phyloP scores from a whole-genome alignment of 179 eudicot genomes.

The Spergularia azorica region DNA sequence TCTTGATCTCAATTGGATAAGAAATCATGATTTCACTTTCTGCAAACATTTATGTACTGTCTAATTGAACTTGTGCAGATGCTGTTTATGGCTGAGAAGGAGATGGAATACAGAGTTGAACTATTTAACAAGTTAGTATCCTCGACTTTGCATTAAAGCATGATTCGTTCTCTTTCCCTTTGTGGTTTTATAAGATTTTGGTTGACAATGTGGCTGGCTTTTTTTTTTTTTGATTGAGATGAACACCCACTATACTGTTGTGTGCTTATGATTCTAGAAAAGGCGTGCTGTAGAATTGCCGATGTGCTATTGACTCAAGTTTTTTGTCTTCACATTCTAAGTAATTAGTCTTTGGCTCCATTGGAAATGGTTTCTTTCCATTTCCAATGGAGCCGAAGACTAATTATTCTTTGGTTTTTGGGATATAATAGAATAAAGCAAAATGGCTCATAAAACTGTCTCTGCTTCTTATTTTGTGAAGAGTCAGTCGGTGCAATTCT shows the following conservation, averaged over 20 bases:
- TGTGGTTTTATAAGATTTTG: not conserved
- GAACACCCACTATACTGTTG: not conserved
- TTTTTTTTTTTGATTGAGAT: too few relatives aligned
- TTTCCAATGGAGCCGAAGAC: too few relatives aligned
- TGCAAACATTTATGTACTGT: not conserved
- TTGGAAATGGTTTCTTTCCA: too few relatives aligned
- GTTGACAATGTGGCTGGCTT: not conserved
- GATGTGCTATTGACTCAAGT: not conserved
- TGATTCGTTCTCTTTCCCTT: not conserved
- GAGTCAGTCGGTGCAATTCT: too few relatives aligned
- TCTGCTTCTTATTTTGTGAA: too few relatives aligned
- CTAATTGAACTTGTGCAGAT: constrained; percentile 43
- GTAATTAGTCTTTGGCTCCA: too few relatives aligned
- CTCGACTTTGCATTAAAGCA: not conserved
- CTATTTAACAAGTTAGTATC: constrained; percentile 75
- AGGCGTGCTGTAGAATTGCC: too few relatives aligned
- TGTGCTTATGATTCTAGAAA: not conserved
- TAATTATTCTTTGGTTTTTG: too few relatives aligned
- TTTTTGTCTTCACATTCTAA: not conserved
- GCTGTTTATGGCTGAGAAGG: constrained; percentile 79
- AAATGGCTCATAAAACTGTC: too few relatives aligned
- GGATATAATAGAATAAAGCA: too few relatives aligned
- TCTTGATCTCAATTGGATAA: constrained; percentile 1
- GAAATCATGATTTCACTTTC: not conserved
- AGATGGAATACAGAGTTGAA: constrained; percentile 88